phyloP scores from a whole-genome alignment of 2,329 filamentous ascomycete genomes.

The Aschersonia sp. region DNA sequence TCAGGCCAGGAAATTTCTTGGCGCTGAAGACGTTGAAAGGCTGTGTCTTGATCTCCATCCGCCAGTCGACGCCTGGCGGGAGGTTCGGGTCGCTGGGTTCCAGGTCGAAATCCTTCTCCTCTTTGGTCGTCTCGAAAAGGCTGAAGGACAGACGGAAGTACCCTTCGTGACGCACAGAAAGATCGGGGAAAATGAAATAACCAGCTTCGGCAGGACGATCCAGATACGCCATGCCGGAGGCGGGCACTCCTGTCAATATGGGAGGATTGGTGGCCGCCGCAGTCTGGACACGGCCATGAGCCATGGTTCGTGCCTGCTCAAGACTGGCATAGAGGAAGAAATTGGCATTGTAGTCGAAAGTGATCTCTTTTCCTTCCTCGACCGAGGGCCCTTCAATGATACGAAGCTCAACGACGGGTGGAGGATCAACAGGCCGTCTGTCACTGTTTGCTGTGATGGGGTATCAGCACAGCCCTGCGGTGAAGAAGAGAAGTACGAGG shows the following conservation, averaged over 20 bases:
- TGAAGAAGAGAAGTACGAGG: no score
- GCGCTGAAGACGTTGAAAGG: constrained; percentile 87
- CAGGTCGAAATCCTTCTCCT: constrained; percentile 61
- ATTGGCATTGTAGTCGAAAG: constrained; percentile 87
- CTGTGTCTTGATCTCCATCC: constrained; percentile 77
- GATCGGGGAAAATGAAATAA: constrained; percentile 95
- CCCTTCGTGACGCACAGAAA: constrained; percentile 91
- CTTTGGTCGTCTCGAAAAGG: constrained; percentile 86
- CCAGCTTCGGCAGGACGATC: constrained; percentile 69
- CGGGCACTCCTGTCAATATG: constrained; percentile 84
- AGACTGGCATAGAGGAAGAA: constrained; percentile 95
- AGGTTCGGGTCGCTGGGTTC: constrained; percentile 30
- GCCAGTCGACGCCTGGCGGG: constrained; percentile 53
- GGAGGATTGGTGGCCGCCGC: constrained; percentile 57
- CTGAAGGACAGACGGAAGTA: constrained; percentile 85
- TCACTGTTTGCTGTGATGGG: constrained; percentile 34
- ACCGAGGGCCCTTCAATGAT: constrained; percentile 61
- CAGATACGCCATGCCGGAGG: constrained; percentile 90
- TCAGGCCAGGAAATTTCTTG: constrained; percentile 94
- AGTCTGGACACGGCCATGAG: constrained; percentile 59
- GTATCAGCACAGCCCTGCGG: no score
- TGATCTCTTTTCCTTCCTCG: constrained; percentile 52
- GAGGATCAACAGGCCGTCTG: constrained; percentile 82
- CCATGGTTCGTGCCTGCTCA: constrained; percentile 71
- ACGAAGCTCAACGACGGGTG: constrained; percentile 82